phyloP scores from a whole-genome alignment of 192 early-diverging fungal species.

The Funneliformis mosseae region DNA sequence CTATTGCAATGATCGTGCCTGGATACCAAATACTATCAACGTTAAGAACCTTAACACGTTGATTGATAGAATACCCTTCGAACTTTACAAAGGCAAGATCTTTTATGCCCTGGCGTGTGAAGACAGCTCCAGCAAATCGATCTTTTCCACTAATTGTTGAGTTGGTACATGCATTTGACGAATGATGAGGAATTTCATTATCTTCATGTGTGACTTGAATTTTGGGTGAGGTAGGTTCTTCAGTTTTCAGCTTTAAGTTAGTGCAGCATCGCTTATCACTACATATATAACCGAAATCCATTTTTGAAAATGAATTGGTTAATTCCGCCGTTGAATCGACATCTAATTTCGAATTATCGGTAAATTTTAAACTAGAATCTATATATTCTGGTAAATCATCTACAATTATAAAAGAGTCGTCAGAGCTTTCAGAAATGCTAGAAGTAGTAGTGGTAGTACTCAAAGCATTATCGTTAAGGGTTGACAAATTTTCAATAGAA shows the following conservation, averaged over 20 bases:
- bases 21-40: constrained; percentile 50
- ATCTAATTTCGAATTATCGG: neutral
- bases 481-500: neutral
- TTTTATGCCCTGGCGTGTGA: neutral
- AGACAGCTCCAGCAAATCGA: neutral
- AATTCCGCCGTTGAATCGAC: neutral
- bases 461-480: no score
- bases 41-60: constrained; percentile 47
- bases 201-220: neutral
- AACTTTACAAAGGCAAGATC: neutral
- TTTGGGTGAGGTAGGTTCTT: no score
- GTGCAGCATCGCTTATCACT: neutral
- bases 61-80: constrained; percentile 41
- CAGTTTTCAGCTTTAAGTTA: neutral
- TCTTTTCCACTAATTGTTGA: neutral
- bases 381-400: neutral
- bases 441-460: neutral
- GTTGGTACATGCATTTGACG: neutral
- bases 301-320: neutral
- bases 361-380: neutral
- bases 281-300: neutral
- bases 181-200: neutral
- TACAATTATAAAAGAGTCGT: neutral
- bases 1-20: constrained; percentile 43
- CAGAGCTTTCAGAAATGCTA: neutral